Evolutionary conservation across 1,284 basidiomycete genomes (phyloP).

Genomic region (Leccinum pachyderme): DNA sequence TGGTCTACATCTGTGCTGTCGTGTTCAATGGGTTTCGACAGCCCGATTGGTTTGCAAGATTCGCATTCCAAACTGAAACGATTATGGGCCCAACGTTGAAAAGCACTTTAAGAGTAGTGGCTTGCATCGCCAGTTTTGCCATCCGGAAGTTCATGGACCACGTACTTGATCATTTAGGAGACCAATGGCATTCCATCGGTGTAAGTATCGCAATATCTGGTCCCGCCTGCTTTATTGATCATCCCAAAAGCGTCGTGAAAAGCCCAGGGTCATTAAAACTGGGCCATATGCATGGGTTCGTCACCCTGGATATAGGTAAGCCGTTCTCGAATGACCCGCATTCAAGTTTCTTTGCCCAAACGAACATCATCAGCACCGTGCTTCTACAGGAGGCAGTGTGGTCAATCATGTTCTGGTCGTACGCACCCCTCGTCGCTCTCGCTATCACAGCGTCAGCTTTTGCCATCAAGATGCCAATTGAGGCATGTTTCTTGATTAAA

Average conservation of each 20-base stretch:
- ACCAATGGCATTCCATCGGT: slow-evolving; percentile 30
- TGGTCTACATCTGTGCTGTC: slow-evolving; percentile 22
- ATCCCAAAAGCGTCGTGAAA: slow-evolving; percentile 29
- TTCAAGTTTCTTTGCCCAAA: neutral
- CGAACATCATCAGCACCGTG: slow-evolving; percentile 15
- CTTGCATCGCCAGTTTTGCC: slow-evolving; percentile 14
- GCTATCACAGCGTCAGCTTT: slow-evolving; percentile 21
- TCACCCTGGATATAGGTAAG: slow-evolving; percentile 30
- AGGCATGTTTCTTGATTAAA: slow-evolving; percentile 15
- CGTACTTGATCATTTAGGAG: slow-evolving; percentile 17
- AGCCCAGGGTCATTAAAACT: slow-evolving; percentile 28
- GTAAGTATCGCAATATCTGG: slow-evolving; percentile 1
- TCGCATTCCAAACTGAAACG: slow-evolving; percentile 12
- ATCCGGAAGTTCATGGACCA: neutral
- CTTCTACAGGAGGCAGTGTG: slow-evolving; percentile 24
- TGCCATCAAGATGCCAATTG: slow-evolving; percentile 34
- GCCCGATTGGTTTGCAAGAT: slow-evolving; percentile 29
- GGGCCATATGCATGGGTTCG: slow-evolving; percentile 35
- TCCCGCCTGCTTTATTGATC: neutral
- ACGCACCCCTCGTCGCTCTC: slow-evolving; percentile 26
- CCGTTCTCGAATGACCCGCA: neutral
- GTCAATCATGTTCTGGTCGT: slow-evolving; percentile 34
- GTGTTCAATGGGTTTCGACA: slow-evolving; percentile 23
- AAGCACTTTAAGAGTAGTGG: slow-evolving; percentile 9
- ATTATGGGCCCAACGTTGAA: neutral